Evolutionary conservation across 1,284 basidiomycete genomes (phyloP).

Genomic region (Bondarzewia mesenterica): DNA sequence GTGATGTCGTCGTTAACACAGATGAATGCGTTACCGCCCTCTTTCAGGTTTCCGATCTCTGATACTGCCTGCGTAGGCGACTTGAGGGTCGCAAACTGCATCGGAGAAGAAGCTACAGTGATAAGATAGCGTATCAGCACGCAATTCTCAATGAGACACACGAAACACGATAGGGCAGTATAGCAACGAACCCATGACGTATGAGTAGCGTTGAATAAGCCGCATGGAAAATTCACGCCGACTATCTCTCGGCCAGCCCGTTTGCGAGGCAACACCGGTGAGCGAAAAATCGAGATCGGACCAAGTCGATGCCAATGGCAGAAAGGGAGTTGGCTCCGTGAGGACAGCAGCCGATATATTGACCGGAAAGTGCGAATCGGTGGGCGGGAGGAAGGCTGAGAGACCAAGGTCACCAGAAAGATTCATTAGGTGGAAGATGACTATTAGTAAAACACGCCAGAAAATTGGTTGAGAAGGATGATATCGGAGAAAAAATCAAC

Average conservation of each 20-base stretch:
- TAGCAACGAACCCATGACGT: background rate
- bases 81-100: background rate
- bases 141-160: background rate
- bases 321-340: background rate
- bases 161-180: no score
- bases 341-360: background rate
- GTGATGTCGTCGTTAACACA: background rate
- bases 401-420: background rate
- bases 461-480: no score
- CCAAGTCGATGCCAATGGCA: background rate
- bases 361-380: background rate
- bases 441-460: background rate
- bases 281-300: background rate
- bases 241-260: background rate
- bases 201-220: background rate
- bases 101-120: background rate
- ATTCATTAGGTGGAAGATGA: background rate
- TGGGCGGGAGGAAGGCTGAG: background rate
- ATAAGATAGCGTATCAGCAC: background rate
- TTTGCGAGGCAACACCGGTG: background rate
- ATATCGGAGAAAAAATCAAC: background rate
- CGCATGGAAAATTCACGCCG: background rate
- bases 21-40: background rate
- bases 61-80: background rate
- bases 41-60: background rate